These are phyloP conservation scores for Steccherinum ochraceum DNA, from an alignment of 768 basidiomycete species.

Conservation along the genomic window DNA sequence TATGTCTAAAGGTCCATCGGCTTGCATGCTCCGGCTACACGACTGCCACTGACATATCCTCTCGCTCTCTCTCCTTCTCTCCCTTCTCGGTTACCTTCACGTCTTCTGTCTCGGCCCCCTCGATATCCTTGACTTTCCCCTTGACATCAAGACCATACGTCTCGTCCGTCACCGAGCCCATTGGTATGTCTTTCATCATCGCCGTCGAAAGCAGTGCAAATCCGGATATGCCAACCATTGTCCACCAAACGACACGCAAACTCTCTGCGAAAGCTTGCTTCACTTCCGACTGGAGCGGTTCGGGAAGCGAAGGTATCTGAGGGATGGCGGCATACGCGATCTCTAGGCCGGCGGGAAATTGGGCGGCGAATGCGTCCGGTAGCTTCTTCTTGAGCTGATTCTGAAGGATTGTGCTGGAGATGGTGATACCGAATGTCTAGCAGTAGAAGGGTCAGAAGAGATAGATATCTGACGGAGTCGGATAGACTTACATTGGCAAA, in stretches of 20 bases:
- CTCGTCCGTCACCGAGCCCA: neutral
- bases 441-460: neutral
- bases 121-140: too few relatives aligned
- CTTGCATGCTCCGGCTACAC: too few relatives aligned
- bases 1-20: too few relatives aligned
- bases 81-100: too few relatives aligned
- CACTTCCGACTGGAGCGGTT: constrained; percentile 3
- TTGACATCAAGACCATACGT: constrained; percentile 1
- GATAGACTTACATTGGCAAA: constrained; percentile 10
- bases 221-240: constrained; percentile 1
- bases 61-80: too few relatives aligned
- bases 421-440: constrained; percentile 45
- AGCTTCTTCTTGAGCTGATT: constrained; percentile 39
- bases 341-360: constrained; percentile 3
- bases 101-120: too few relatives aligned
- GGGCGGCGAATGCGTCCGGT: constrained; percentile 18
- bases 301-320: neutral
- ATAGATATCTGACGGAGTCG: neutral
- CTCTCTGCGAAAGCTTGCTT: constrained; percentile 2
- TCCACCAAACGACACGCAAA: constrained; percentile 1
- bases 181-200: constrained; percentile 4
- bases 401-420: constrained; percentile 45
- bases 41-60: too few relatives aligned
- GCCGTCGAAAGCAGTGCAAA: neutral
- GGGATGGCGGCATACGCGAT: constrained; percentile 8